These are phyloP conservation scores for Adansonia grandidieri DNA, from an alignment of 441 rosid species.

Conservation along the genomic window DNA sequence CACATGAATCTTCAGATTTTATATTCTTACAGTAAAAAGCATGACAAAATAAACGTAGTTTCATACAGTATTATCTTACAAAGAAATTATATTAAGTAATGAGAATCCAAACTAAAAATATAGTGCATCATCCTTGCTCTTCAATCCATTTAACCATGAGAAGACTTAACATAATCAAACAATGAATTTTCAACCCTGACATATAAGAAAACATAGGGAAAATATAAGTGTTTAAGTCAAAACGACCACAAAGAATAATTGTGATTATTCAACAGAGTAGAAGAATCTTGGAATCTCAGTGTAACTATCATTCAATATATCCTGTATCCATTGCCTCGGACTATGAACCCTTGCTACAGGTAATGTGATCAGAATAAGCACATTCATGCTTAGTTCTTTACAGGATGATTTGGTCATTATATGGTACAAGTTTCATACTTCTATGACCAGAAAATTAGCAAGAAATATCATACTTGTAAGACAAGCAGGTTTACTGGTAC, in stretches of 20 bases:
- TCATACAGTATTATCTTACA: background rate
- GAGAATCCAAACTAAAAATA: constrained; percentile 7
- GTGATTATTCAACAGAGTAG: background rate
- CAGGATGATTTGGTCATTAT: background rate
- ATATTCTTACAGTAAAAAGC: background rate
- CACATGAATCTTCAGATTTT: constrained; percentile 14
- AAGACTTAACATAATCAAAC: constrained; percentile 5
- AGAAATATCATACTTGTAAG: background rate
- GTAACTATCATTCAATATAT: constrained; percentile 1
- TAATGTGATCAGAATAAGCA: background rate
- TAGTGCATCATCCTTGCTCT: constrained; percentile 14
- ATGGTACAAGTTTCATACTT: background rate
- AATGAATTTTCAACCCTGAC: background rate
- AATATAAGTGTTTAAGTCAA: background rate
- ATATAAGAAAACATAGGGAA: background rate
- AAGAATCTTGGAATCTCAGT: constrained; percentile 8
- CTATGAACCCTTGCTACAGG: constrained; percentile 6
- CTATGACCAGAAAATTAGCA: background rate
- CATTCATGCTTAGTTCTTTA: constrained; percentile 15
- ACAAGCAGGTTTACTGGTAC: background rate
- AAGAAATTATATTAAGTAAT: background rate
- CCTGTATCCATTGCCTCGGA: background rate
- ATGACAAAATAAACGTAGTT: background rate
- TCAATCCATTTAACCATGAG: background rate
- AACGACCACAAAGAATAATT: background rate